Conservation (phyloP, 164 flowering plant genomes). For the Annona cherimola region DNA sequence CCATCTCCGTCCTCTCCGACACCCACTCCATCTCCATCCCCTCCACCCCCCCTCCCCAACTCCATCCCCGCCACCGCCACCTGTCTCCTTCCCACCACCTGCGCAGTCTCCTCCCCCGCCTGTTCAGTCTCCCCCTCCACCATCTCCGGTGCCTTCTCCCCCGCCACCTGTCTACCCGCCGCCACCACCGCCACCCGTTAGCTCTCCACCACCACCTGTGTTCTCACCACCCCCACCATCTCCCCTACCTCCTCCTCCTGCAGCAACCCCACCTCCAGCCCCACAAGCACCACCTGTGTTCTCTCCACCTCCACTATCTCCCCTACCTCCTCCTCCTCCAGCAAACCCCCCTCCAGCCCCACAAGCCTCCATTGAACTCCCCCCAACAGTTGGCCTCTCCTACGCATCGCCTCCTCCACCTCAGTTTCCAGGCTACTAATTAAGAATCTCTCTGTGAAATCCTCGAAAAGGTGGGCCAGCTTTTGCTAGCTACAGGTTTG, state of each 20-base stretch:
- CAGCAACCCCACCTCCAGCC: slow-evolving; percentile 1
- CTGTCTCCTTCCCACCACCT: slow-evolving; percentile 3
- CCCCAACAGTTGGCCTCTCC: slow-evolving; percentile 8
- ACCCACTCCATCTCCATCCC: background rate
- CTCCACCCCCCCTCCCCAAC: slow-evolving; percentile 5
- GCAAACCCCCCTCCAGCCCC: slow-evolving; percentile 7
- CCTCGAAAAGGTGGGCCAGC: background rate
- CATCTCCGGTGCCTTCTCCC: background rate
- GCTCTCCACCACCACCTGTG: background rate
- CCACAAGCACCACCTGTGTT: slow-evolving; percentile 1
- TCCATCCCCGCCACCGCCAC: slow-evolving; percentile 6
- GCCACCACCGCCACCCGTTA: background rate
- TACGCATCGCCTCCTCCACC: slow-evolving; percentile 19
- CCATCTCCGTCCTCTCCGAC: slow-evolving; percentile 1
- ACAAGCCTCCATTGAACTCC: background rate
- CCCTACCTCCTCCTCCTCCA: slow-evolving; percentile 11
- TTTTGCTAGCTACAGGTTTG: background rate
- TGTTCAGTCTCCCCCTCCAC: slow-evolving; percentile 12
- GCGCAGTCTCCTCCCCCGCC: slow-evolving; percentile 6
- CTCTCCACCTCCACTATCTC: background rate
- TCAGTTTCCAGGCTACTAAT: slow-evolving; percentile 6
- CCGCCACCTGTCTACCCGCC: slow-evolving; percentile 7
- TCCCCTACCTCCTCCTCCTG: background rate
- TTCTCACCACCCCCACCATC: slow-evolving; percentile 2
- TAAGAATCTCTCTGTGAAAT: background rate